Evolutionary conservation across 2,329 filamentous ascomycete species (phyloP).

Genomic region (Myriosclerotinia scirpicola): DNA sequence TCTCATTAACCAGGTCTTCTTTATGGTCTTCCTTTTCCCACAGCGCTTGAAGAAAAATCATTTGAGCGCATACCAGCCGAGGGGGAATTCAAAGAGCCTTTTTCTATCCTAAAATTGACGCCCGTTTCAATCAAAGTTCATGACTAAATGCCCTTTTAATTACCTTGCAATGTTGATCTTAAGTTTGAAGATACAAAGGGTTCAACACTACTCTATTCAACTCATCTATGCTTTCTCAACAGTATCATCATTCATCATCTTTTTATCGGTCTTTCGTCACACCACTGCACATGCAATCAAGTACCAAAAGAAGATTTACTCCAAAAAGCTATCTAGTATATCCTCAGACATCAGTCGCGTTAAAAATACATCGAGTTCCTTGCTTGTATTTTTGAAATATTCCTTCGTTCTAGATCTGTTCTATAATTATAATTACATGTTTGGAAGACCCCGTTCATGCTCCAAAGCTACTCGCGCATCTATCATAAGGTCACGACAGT

Average conservation of each 20-base stretch:
- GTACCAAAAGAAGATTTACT: neutral
- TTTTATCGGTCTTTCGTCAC: neutral
- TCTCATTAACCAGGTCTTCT: constrained; percentile 1
- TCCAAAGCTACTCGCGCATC: neutral
- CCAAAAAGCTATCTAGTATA: constrained; percentile 9
- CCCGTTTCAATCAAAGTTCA: neutral
- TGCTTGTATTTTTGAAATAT: neutral
- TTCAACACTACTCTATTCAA: neutral
- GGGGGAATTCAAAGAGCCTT: neutral
- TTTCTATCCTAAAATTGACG: neutral
- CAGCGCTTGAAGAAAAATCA: neutral
- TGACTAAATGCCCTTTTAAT: neutral
- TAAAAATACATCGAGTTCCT: neutral
- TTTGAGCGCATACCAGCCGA: constrained; percentile 15
- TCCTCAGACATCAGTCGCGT: neutral
- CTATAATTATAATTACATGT: constrained; percentile 9
- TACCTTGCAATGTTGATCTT: neutral
- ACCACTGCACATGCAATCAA: constrained; percentile 3
- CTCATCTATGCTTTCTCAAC: neutral
- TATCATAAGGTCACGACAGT: constrained; percentile 2
- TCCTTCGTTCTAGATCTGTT: neutral
- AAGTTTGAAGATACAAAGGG: neutral
- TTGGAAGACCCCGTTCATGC: constrained; percentile 12
- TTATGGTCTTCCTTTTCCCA: neutral
- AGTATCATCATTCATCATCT: neutral